Conservation (phyloP, 106 monocot genomes). For the Cymbidium sinense region DNA sequence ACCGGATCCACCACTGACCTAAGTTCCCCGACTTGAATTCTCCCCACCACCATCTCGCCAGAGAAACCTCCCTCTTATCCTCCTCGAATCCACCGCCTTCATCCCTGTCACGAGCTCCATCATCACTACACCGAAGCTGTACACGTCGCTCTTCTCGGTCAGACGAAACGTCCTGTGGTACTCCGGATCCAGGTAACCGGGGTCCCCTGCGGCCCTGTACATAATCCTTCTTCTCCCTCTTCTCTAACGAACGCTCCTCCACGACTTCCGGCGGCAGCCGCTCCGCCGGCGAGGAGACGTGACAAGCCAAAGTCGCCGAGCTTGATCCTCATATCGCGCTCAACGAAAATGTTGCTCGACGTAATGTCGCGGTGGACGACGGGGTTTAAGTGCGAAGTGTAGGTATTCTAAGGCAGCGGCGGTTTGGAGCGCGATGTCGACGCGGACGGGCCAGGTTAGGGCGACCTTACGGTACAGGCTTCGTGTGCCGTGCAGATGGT, state of each 20-base stretch:
- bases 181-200: slow-evolving; percentile 34
- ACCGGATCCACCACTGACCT: slow-evolving; percentile 43
- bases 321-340: slow-evolving; percentile 27
- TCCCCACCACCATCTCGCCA: slow-evolving; percentile 66
- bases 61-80: slow-evolving; percentile 65
- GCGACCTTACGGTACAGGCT: slow-evolving; percentile 12
- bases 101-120: slow-evolving; percentile 87
- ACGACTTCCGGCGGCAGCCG: slow-evolving; percentile 5
- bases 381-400: slow-evolving; percentile 77
- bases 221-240: slow-evolving; percentile 45
- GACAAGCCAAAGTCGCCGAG: slow-evolving; percentile 81
- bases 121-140: slow-evolving; percentile 67
- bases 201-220: slow-evolving; percentile 61
- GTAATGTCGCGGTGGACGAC: slow-evolving; percentile 87
- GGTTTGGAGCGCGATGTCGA: slow-evolving; percentile 59
- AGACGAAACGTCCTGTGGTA: no score
- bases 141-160: slow-evolving; percentile 85
- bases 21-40: slow-evolving; percentile 70
- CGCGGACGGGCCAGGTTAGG: slow-evolving; percentile 57
- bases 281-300: slow-evolving; percentile 22
- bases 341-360: slow-evolving; percentile 78
- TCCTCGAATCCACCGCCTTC: slow-evolving; percentile 57
- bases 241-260: neutral
- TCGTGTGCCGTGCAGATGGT: slow-evolving; percentile 49
- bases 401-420: slow-evolving; percentile 69